Evolutionary conservation across 2,329 filamentous ascomycete genomes (phyloP).

Genomic region (Aspergillus pseudotamarii): DNA sequence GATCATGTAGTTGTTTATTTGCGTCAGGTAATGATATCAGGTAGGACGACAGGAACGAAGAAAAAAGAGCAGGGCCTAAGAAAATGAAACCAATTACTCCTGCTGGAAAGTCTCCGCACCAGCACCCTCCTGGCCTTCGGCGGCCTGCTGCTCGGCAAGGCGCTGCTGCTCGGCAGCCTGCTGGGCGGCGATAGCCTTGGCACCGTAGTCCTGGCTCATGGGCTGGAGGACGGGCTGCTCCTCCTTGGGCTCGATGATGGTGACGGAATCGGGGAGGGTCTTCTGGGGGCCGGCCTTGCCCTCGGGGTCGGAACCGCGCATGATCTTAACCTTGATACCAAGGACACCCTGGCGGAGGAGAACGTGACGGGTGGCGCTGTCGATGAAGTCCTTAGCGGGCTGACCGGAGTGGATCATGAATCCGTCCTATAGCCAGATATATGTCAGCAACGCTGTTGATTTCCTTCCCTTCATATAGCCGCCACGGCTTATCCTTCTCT

Average conservation of each 20-base stretch:
- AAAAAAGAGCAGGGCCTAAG: slow-evolving; percentile 32
- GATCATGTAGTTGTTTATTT: slow-evolving; percentile 40
- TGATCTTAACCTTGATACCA: slow-evolving; percentile 99
- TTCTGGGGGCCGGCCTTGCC: slow-evolving; percentile 98
- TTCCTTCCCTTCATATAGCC: neutral
- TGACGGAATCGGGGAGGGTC: slow-evolving; percentile 96
- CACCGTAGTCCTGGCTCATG: slow-evolving; percentile 97
- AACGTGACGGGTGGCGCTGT: slow-evolving; percentile 97
- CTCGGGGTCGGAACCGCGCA: slow-evolving; percentile 98
- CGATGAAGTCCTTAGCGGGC: slow-evolving; percentile 99
- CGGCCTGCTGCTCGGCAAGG: slow-evolving; percentile 60
- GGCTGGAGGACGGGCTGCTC: slow-evolving; percentile 94
- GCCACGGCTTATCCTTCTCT: neutral
- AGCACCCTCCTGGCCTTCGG: slow-evolving; percentile 47
- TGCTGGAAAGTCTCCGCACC: slow-evolving; percentile 49
- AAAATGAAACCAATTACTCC: slow-evolving; percentile 45
- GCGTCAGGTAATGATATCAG: slow-evolving; percentile 39
- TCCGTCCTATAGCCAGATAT: slow-evolving; percentile 64
- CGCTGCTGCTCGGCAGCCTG: slow-evolving; percentile 58
- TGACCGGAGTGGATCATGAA: slow-evolving; percentile 99
- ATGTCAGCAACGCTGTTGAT: slow-evolving; percentile 12
- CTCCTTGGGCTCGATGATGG: slow-evolving; percentile 99
- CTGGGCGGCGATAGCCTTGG: slow-evolving; percentile 75
- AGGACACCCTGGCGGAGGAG: slow-evolving; percentile 99
- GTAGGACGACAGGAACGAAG: slow-evolving; percentile 33